phyloP scores from a whole-genome alignment of 2,329 filamentous ascomycete genomes.

The Fusarium compactum region DNA sequence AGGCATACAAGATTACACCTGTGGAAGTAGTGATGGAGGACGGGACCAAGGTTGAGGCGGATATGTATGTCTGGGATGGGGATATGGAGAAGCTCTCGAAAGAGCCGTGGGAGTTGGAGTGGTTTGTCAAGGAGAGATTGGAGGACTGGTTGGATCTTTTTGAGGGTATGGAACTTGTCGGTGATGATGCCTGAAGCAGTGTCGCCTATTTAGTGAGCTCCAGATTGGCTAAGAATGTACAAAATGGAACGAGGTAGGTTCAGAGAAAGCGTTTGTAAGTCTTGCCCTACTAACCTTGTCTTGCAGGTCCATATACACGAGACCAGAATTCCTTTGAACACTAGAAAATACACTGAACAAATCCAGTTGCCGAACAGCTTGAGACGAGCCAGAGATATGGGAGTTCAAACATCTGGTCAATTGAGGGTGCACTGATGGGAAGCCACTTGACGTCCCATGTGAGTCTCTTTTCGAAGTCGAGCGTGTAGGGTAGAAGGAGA shows the following conservation, averaged over 20 bases:
- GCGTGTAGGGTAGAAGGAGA: neutral
- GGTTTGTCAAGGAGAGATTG: slow-evolving; percentile 23
- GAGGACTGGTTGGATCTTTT: slow-evolving; percentile 49
- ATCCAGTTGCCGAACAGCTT: neutral
- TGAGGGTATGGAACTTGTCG: slow-evolving; percentile 31
- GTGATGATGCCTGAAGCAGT: neutral
- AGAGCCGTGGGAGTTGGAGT: slow-evolving; percentile 44
- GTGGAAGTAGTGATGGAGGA: slow-evolving; percentile 24
- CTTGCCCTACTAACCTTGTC: no score
- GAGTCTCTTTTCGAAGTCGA: neutral
- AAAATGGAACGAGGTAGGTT: neutral
- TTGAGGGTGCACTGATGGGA: no score
- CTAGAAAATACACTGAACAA: neutral
- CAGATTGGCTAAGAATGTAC: neutral
- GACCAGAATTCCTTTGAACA: neutral
- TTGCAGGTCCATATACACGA: no score
- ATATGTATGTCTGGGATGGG: slow-evolving; percentile 51
- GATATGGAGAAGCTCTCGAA: slow-evolving; percentile 23
- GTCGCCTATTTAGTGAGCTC: accelerated
- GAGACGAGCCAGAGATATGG: accelerated
- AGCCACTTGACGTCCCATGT: accelerated
- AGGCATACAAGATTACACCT: slow-evolving; percentile 34
- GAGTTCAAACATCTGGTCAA: neutral
- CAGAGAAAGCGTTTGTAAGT: neutral
- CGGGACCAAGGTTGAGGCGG: slow-evolving; percentile 39